Evolutionary conservation across 2,329 filamentous ascomycete genomes (phyloP).

Genomic region (Xylariales sp.): DNA sequence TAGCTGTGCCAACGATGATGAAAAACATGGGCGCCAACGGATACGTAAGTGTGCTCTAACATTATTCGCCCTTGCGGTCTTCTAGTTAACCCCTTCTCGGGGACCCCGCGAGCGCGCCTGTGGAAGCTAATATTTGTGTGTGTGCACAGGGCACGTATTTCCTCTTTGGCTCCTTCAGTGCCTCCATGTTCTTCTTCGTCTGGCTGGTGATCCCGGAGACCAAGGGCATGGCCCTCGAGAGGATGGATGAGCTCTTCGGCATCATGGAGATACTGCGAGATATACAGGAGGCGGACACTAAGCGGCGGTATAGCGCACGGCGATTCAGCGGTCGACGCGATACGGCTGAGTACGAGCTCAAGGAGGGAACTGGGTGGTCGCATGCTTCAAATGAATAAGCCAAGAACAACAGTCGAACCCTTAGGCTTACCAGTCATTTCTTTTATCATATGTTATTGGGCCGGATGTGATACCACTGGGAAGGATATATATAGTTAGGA

Average conservation of each 20-base stretch:
- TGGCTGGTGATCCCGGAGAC: slow-evolving; percentile 69
- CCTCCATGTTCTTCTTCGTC: slow-evolving; percentile 61
- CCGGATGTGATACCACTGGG: too few species aligned
- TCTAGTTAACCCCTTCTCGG: neutral
- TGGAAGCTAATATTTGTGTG: neutral
- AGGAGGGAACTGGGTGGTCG: neutral
- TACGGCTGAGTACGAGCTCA: neutral
- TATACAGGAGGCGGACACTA: neutral
- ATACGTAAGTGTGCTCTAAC: slow-evolving; percentile 29
- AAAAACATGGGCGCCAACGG: slow-evolving; percentile 40
- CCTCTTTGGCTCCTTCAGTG: slow-evolving; percentile 63
- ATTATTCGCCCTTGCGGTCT: neutral
- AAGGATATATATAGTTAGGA: too few species aligned
- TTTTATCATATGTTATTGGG: too few species aligned
- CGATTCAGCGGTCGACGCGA: too few species aligned
- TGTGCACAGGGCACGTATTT: slow-evolving; percentile 55
- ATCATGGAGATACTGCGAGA: slow-evolving; percentile 39
- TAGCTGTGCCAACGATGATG: slow-evolving; percentile 63
- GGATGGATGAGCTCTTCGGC: slow-evolving; percentile 65
- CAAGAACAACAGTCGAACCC: too few species aligned
- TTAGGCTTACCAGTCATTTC: too few species aligned
- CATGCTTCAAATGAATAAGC: too few species aligned
- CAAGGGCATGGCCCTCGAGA: slow-evolving; percentile 59
- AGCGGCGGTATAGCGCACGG: neutral
- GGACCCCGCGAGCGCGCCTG: neutral